phyloP scores from a whole-genome alignment of 2,329 filamentous ascomycete genomes.

The Sporothrix brasiliensis region DNA sequence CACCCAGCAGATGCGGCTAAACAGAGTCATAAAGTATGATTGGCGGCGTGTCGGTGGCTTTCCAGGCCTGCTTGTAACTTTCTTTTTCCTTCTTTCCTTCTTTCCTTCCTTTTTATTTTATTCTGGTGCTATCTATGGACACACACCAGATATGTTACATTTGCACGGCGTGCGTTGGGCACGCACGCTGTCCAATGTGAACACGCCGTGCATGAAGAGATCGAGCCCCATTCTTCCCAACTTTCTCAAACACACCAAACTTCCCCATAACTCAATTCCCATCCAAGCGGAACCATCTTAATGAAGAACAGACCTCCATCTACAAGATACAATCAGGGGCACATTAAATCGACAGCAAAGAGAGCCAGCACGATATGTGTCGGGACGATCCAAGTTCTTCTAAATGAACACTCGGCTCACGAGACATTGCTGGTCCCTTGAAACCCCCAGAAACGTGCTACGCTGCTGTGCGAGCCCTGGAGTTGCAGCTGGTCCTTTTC shows the following conservation, averaged over 20 bases:
- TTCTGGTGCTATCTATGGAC: background rate
- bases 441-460: background rate
- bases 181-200: background rate
- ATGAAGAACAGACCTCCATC: background rate
- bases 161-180: background rate
- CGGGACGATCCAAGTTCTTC: background rate
- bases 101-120: background rate
- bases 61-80: background rate
- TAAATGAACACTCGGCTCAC: conserved; percentile 4
- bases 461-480: background rate
- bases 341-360: background rate
- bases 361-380: background rate
- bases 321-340: conserved; percentile 10
- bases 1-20: background rate
- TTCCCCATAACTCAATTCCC: background rate
- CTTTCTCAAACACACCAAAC: no score
- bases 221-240: background rate
- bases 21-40: background rate
- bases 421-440: background rate
- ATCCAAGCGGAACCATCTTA: background rate
- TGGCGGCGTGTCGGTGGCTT: no score
- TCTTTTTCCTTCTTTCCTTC: background rate
- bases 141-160: background rate
- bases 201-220: background rate
- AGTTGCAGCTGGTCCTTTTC: background rate